Base-by-base conservation (phyloP, 2,329 filamentous ascomycete species). In the Talaromyces sp. region DNA sequence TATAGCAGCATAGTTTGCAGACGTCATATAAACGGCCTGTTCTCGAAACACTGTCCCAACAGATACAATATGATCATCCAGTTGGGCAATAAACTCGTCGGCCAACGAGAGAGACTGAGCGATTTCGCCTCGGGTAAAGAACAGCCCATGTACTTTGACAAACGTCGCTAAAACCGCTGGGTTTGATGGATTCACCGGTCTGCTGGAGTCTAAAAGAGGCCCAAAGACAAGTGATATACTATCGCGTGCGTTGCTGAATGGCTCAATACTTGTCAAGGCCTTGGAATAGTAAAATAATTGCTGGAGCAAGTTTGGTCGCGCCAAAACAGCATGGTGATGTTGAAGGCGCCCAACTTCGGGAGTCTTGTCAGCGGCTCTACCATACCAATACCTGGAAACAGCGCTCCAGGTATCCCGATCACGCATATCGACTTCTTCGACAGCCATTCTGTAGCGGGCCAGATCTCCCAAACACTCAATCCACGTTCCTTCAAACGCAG, bases 401-500 rank as follows among this genome's bases (percentile, higher is more conserved):
- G 83, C 82, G 0, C 89, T 90, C 93, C 93, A 97, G 0, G 86
- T 84, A 54, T 96, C 90, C 0, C 89, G 80, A 59, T 93, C 89
- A 2, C 83, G 76, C 21, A 89, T 81, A 63, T 94, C 88, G 27
- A 89, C 85, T 46, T 96, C 89, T 71, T 97, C 92, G 51, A 97
- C 92, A 0, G 92, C 91, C 92, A 97, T 97, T 0, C 88, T 81
- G 67, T 95, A 97, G 21, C 92, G 81, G 0, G 88, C 89, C 0
- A 97, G 75, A 69, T 97, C 92, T 0, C 93, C 93, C 0, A 97
- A 77, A 57, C 92, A 97, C 65, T 97, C 93, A 9, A 96, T 90
- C 93, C 93, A 97, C 0, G 90, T 96, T 60, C 94, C 89, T 57
- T 89, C 84, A 65, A 96, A 97, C 0, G 84, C 81, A 0, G 89